A percentile compares a stretch with the other conserved stretches of the same genome.
These are phyloP conservation scores for Boletellus dicymbophilus DNA, from an alignment of 1,284 basidiomycete species.

Conservation along the genomic window DNA sequence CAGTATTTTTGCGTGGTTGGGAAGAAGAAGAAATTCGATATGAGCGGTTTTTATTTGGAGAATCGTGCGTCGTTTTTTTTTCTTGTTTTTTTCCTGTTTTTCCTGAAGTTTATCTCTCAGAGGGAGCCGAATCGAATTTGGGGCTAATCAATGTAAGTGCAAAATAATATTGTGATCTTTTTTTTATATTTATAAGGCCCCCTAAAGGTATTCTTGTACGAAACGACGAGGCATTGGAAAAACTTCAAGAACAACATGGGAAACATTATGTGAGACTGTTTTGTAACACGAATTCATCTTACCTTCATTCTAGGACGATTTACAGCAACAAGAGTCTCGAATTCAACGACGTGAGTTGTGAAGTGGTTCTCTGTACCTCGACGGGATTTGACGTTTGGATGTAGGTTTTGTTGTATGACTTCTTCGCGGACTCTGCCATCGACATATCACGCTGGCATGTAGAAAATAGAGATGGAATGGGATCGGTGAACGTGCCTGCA, in stretches of 20 bases:
- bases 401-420: conserved; percentile 71
- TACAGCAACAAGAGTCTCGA: conserved; percentile 77
- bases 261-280: conserved; percentile 21
- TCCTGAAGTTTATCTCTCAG: conserved; percentile 29
- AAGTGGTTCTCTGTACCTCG: not conserved
- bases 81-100: not conserved
- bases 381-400: conserved; percentile 1
- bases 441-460: conserved; percentile 58
- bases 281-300: not conserved
- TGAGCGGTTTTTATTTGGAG: conserved; percentile 58
- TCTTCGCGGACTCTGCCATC: conserved; percentile 63
- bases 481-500: conserved; percentile 24
- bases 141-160: conserved; percentile 61
- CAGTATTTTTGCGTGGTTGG: conserved; percentile 59
- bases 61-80: conserved; percentile 34
- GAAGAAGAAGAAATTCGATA: conserved; percentile 52
- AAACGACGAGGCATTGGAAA: conserved; percentile 50
- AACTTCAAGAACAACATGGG: conserved; percentile 53
- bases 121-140: conserved; percentile 59
- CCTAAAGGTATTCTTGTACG: conserved; percentile 66
- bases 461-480: conserved; percentile 17
- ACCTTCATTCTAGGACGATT: conserved; percentile 50
- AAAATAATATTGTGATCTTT: not conserved
- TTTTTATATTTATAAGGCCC: not conserved
- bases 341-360: conserved; percentile 59